Evolutionary conservation across 225 moss, liverwort and hornwort species (phyloP).

Genomic region (Takakia lepidozioides): DNA sequence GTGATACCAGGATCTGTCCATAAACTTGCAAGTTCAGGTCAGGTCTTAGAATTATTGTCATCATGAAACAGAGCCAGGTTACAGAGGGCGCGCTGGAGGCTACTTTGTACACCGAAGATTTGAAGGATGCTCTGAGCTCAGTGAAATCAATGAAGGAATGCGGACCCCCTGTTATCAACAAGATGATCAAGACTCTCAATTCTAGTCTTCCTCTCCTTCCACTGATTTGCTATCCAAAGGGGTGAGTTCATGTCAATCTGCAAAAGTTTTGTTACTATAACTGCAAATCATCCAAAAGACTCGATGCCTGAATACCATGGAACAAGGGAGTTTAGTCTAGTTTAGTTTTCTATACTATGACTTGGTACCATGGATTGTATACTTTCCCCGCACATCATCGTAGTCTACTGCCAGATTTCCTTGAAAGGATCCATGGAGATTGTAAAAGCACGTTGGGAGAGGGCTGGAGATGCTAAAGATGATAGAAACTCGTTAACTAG

Average conservation of each 20-base stretch:
- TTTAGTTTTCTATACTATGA: not conserved
- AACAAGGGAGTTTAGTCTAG: no score
- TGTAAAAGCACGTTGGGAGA: no score
- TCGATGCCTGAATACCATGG: no score
- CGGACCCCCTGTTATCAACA: constrained; percentile 72
- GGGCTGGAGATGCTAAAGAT: no score
- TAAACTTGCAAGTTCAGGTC: not conserved
- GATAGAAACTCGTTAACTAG: no score
- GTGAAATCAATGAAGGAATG: constrained; percentile 84
- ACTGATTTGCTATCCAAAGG: constrained; percentile 50
- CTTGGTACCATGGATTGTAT: no score
- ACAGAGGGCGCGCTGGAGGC: constrained; percentile 57
- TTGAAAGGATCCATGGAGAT: no score
- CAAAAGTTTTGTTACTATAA: no score
- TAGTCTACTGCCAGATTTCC: no score
- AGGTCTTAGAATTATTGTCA: not conserved
- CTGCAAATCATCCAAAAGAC: no score
- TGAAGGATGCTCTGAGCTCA: constrained; percentile 74
- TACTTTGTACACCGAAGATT: constrained; percentile 65
- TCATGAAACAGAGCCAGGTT: constrained; percentile 49
- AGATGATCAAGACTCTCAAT: constrained; percentile 81
- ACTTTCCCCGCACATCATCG: no score
- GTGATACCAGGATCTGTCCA: not conserved
- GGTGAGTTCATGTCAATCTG: constrained; percentile 27
- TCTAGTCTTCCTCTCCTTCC: constrained; percentile 72